These are phyloP conservation scores for Globisporangium alternatum DNA, from an alignment of 352 stramenopile genomes.

Conservation along the genomic window DNA sequence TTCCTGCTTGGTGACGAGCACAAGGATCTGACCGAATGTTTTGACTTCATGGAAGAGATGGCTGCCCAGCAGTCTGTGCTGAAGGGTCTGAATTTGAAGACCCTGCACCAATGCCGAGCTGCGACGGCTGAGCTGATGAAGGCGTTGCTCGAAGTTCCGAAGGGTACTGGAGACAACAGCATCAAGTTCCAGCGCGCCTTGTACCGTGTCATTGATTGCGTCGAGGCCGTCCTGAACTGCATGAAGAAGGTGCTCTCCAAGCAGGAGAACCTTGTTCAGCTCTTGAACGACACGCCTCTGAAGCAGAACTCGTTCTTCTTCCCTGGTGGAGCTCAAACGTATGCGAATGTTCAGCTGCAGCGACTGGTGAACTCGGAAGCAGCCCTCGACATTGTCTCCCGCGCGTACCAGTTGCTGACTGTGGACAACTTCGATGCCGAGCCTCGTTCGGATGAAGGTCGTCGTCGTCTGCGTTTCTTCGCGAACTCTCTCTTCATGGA, in stretches of 20 bases:
- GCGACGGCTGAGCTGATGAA: constrained; percentile 82
- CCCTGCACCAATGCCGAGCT: constrained; percentile 67
- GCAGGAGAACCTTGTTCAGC: constrained; percentile 84
- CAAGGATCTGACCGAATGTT: constrained; percentile 80
- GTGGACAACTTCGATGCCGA: constrained; percentile 89
- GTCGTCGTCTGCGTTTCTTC: constrained; percentile 84
- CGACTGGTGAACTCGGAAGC: constrained; percentile 80
- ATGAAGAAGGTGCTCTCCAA: constrained; percentile 84
- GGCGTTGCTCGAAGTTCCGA: constrained; percentile 77
- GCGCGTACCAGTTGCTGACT: constrained; percentile 83
- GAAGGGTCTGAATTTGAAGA: constrained; percentile 81
- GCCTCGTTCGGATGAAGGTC: constrained; percentile 81
- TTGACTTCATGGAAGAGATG: constrained; percentile 86
- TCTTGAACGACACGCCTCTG: constrained; percentile 80
- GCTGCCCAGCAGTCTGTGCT: constrained; percentile 69
- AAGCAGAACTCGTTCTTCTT: constrained; percentile 90
- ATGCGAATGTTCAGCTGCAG: constrained; percentile 76
- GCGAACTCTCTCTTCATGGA: constrained; percentile 90
- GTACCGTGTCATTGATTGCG: constrained; percentile 83
- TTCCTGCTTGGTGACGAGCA: constrained; percentile 83
- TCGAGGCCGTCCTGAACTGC: constrained; percentile 78
- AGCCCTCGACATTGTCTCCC: constrained; percentile 80
- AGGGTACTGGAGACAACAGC: constrained; percentile 65
- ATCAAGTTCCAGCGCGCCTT: constrained; percentile 87
- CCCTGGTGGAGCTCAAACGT: constrained; percentile 77